Base-by-base conservation (phyloP, 2,329 filamentous ascomycete genomes). In the Cytospora paraplurivora region DNA sequence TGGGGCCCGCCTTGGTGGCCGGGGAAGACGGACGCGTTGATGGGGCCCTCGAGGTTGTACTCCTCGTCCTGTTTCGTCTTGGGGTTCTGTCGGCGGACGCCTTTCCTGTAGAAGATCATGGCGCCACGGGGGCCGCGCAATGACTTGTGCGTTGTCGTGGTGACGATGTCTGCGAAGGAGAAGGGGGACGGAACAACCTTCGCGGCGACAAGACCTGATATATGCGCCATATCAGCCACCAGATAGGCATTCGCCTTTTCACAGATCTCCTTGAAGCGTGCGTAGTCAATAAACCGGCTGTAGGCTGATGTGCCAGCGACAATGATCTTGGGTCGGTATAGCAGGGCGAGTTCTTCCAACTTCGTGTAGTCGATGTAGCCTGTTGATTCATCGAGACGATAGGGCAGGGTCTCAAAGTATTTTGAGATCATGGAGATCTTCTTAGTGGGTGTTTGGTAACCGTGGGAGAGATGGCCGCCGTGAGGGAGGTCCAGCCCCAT, bases 381-480 rank as follows among this genome's bases (percentile, higher is more conserved):
- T 7, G 94, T 98, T 67, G 88, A 83, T 74, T 96, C 91, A 79
- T 97, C 87, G 61, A 98, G 85, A 65, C 92, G 89, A 82, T 99
- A 99, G 6, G 95, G 95, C 67, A 99, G 82, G 41, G 95, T 99
- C 81, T 99, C 95, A 76, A 99, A 99, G 81, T 99, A 99, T 75
- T 96, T 98, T 63, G 94, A 98, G 69, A 99, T 88, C 72, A 93
- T 93, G n/a, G 94, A 98, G 76, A 99, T 98, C 85, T 93, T 94
- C 78, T 89, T 92, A 59, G 89, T 89, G 3, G 95, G 92, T 21
- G 92, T 98, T 79, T 99, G 95, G 79, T 99, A 99, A 67, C 95
- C 95, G 78, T 99, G 95, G 54, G 91, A 96, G 72, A 99, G 82
- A 78, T 99, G 95, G 66, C 95, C 95, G 68, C 95, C 95, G 75